Evolutionary conservation across 2,329 filamentous ascomycete genomes (phyloP).

Genomic region (Verticillium alfalfae): DNA sequence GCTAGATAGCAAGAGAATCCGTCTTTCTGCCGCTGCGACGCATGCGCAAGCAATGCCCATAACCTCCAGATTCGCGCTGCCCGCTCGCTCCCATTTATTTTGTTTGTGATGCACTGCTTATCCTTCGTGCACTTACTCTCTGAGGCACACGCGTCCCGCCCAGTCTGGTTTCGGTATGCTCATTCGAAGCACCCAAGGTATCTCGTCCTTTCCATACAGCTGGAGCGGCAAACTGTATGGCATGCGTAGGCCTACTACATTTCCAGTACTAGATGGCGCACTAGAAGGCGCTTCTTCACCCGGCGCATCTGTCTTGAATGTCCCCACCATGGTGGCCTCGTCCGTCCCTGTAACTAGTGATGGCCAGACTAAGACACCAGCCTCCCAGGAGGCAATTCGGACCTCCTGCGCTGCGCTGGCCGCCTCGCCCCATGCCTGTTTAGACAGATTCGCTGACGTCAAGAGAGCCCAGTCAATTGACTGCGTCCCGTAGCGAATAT

Average conservation of each 20-base stretch:
- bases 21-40: neutral
- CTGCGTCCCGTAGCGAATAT: conserved; percentile 58
- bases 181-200: conserved; percentile 71
- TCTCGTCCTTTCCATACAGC: conserved; percentile 55
- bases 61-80: no score
- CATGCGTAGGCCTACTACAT: conserved; percentile 65
- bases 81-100: neutral
- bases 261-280: conserved; percentile 15
- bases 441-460: conserved; percentile 88
- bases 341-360: conserved; percentile 39
- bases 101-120: neutral
- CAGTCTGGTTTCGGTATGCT: conserved; percentile 58
- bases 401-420: conserved; percentile 52
- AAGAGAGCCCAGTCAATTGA: conserved; percentile 78
- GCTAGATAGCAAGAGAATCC: neutral
- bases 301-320: conserved; percentile 59
- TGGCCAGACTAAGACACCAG: conserved; percentile 81
- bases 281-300: conserved; percentile 14
- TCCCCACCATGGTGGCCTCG: conserved; percentile 57
- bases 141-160: conserved; percentile 22
- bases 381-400: conserved; percentile 74
- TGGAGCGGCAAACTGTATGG: conserved; percentile 77
- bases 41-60: neutral
- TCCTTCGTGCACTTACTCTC: neutral
- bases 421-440: conserved; percentile 79